phyloP scores from a whole-genome alignment of 345 rosid species.

The Conringia planisiliqua region DNA sequence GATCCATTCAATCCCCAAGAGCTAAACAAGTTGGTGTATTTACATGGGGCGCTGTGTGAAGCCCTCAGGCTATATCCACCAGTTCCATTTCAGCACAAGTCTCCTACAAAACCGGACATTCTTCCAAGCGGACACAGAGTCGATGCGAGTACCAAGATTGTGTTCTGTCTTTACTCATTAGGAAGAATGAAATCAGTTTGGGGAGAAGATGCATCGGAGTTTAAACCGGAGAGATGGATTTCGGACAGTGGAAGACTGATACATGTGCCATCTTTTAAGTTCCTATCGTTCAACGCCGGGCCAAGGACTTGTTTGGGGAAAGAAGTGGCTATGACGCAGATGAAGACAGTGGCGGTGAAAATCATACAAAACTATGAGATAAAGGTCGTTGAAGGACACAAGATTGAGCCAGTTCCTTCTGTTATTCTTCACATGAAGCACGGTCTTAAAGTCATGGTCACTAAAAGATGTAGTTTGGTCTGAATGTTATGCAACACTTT shows the following conservation, averaged over 20 bases:
- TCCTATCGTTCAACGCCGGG: slow-evolving; percentile 31
- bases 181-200: slow-evolving; percentile 31
- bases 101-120: slow-evolving; percentile 18
- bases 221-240: slow-evolving; percentile 25
- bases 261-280: slow-evolving; percentile 27
- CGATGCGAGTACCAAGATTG: slow-evolving; percentile 10
- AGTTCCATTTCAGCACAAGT: slow-evolving; percentile 28
- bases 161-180: slow-evolving; percentile 27
- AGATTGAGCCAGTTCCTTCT: slow-evolving; percentile 18
- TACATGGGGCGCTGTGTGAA: slow-evolving; percentile 40
- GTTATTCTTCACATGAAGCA: slow-evolving; percentile 30
- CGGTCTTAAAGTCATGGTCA: slow-evolving; percentile 15
- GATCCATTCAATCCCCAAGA: neutral
- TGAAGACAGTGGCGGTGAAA: slow-evolving; percentile 28
- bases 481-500: neutral
- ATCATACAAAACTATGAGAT: slow-evolving; percentile 25
- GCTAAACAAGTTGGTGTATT: slow-evolving; percentile 32
- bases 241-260: slow-evolving; percentile 29
- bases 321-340: slow-evolving; percentile 27
- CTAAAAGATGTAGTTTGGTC: neutral
- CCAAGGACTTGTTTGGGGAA: slow-evolving; percentile 39
- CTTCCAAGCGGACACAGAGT: slow-evolving; percentile 32
- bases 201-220: slow-evolving; percentile 26
- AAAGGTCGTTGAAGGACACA: slow-evolving; percentile 26
- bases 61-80: slow-evolving; percentile 31